phyloP scores from a whole-genome alignment of 2,329 filamentous ascomycete species.

The Colletotrichum sp. region DNA sequence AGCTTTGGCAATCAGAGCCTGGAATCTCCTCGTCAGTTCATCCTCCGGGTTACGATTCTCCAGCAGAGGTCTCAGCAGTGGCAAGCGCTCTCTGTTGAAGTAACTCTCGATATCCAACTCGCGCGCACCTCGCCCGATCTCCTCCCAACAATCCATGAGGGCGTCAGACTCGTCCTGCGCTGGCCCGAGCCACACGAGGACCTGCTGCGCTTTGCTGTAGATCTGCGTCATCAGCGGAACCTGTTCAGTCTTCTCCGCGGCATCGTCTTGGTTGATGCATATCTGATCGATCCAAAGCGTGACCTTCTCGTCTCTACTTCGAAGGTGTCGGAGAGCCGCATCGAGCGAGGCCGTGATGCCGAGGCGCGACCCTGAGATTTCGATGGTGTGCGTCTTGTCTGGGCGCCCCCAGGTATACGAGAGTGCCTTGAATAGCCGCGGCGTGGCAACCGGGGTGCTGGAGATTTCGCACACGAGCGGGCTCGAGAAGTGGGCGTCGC shows the following conservation, averaged over 20 bases:
- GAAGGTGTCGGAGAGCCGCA: slow-evolving; percentile 7
- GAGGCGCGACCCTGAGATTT: background rate
- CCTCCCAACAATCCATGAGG: slow-evolving; percentile 17
- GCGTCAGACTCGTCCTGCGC: slow-evolving; percentile 13
- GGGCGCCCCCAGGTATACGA: slow-evolving; percentile 30
- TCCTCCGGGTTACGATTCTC: background rate
- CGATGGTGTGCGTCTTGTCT: background rate
- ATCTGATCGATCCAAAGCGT: slow-evolving; percentile 44
- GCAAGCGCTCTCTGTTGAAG: background rate
- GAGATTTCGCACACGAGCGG: slow-evolving; percentile 4
- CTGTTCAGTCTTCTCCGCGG: slow-evolving; percentile 38
- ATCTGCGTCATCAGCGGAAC: slow-evolving; percentile 43
- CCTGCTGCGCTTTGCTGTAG: slow-evolving; percentile 35
- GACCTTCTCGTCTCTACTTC: background rate
- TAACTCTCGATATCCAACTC: slow-evolving; percentile 22
- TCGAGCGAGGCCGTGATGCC: slow-evolving; percentile 19
- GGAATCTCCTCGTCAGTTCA: slow-evolving; percentile 25
- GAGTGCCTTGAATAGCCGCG: slow-evolving; percentile 26
- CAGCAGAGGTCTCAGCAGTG: background rate
- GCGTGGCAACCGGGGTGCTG: background rate
- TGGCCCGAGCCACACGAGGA: slow-evolving; percentile 40
- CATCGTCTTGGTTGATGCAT: slow-evolving; percentile 44
- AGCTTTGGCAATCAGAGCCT: background rate
- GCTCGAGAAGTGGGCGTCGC: background rate
- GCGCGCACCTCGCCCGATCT: slow-evolving; percentile 31